phyloP scores from a whole-genome alignment of 2,329 filamentous ascomycete genomes.

The Cercospora sp. region DNA sequence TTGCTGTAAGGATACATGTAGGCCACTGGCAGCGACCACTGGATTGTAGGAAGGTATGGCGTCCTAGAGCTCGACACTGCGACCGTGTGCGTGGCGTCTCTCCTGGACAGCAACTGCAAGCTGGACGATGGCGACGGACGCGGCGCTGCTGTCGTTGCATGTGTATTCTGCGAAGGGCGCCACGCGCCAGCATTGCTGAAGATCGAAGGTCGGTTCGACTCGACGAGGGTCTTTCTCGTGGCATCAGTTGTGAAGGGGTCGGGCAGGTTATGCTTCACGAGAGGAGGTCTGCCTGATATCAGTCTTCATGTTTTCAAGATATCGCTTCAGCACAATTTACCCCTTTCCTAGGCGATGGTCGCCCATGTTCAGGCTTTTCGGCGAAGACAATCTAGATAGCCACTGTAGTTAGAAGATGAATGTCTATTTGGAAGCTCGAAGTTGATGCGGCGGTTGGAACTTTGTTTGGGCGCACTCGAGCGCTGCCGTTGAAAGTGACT shows the following conservation, averaged over 20 bases:
- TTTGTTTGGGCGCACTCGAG: not conserved
- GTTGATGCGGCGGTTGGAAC: not conserved
- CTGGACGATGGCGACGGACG: not conserved
- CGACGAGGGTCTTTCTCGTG: not conserved
- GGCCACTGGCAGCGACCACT: not conserved
- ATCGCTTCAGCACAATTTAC: not conserved
- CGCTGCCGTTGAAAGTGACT: not conserved
- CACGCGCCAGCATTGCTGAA: not conserved
- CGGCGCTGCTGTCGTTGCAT: not conserved
- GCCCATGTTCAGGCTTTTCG: not conserved
- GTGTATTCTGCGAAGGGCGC: not conserved
- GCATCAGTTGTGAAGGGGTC: not conserved
- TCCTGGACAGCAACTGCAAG: not conserved
- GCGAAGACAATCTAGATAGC: not conserved
- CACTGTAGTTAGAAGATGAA: not conserved
- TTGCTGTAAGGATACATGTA: not conserved
- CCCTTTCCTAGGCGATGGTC: not conserved
- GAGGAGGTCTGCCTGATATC: not conserved
- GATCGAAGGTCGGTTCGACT: not conserved
- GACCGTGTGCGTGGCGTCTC: not conserved
- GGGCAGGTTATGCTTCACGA: not conserved
- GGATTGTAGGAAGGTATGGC: not conserved
- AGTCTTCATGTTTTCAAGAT: not conserved
- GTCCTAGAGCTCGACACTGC: not conserved
- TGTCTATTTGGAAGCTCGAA: not conserved